Percentiles rank a stretch among this genome's conserved stretches.
These are phyloP conservation scores for Penicillium cosmopolitanum DNA, from an alignment of 495 filamentous ascomycete species.

Conservation along the genomic window DNA sequence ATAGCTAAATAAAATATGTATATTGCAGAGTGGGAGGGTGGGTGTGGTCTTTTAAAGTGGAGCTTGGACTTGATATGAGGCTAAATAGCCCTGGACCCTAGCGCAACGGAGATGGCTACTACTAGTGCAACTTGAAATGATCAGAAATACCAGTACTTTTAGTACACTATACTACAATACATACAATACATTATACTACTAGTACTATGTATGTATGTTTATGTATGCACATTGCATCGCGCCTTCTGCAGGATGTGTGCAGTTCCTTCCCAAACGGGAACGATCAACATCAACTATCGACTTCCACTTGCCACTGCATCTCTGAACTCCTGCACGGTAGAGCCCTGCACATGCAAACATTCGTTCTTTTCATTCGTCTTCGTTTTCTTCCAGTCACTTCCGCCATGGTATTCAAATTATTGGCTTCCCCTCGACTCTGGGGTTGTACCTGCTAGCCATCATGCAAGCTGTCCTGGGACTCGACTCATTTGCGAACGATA, in stretches of 20 bases:
- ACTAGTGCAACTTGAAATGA: not conserved
- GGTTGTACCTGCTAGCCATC: constrained; percentile 2
- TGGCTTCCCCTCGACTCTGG: not conserved
- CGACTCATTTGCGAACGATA: not conserved
- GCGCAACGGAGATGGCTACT: too few relatives aligned
- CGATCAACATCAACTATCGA: not conserved
- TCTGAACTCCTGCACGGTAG: too few relatives aligned
- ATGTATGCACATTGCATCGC: not conserved
- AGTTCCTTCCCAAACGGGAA: not conserved
- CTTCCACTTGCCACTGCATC: too few relatives aligned
- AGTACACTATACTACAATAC: not conserved
- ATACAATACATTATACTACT: not conserved
- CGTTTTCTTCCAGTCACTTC: not conserved
- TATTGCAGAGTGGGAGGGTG: too few relatives aligned
- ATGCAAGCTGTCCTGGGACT: constrained; percentile 21
- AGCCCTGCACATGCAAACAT: too few relatives aligned
- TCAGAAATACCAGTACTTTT: not conserved
- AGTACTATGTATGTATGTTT: not conserved
- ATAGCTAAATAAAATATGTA: too few relatives aligned
- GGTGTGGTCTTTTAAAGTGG: too few relatives aligned
- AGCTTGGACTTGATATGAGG: too few relatives aligned
- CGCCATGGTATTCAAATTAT: not conserved
- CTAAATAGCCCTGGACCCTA: too few relatives aligned
- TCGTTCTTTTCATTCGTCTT: too few relatives aligned
- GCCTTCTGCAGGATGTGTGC: not conserved